Percentiles rank a stretch among this genome's conserved stretches.
phyloP scores from a whole-genome alignment of 148 eudicot genomes.

The Chenopodium suecicum region DNA sequence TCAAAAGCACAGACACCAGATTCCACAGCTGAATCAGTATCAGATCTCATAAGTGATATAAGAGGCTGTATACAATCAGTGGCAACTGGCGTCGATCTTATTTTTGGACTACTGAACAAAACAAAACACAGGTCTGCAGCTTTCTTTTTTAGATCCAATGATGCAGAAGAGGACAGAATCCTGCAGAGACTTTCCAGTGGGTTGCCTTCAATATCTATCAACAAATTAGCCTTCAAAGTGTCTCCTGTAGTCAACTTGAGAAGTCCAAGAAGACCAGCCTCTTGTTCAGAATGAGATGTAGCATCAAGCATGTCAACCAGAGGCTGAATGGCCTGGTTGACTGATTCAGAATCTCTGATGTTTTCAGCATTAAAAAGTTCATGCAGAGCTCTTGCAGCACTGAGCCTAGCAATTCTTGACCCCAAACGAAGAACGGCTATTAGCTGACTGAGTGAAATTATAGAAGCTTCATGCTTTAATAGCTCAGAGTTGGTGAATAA shows the following conservation, averaged over 20 bases:
- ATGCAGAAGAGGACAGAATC: slow-evolving; percentile 48
- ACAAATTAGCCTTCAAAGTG: slow-evolving; percentile 41
- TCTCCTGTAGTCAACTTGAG: slow-evolving; percentile 52
- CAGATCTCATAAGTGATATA: slow-evolving; percentile 52
- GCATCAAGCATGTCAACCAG: slow-evolving; percentile 68
- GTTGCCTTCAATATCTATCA: slow-evolving; percentile 52
- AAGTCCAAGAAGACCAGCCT: slow-evolving; percentile 59
- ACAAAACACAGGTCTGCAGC: slow-evolving; percentile 67
- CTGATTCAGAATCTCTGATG: slow-evolving; percentile 60
- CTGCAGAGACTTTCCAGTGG: slow-evolving; percentile 51
- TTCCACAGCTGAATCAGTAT: slow-evolving; percentile 46
- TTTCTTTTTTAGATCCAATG: slow-evolving; percentile 52
- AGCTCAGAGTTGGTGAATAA: slow-evolving; percentile 63
- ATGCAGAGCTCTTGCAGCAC: slow-evolving; percentile 70
- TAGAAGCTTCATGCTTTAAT: slow-evolving; percentile 58
- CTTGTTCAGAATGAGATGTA: slow-evolving; percentile 54
- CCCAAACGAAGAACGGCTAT: slow-evolving; percentile 83
- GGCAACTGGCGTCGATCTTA: slow-evolving; percentile 49
- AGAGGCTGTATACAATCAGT: slow-evolving; percentile 62
- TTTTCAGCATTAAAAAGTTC: slow-evolving; percentile 61
- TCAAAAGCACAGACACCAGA: slow-evolving; percentile 74
- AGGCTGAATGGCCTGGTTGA: slow-evolving; percentile 68
- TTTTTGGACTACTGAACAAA: slow-evolving; percentile 53
- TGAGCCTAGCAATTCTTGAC: slow-evolving; percentile 62
- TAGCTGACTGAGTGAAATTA: slow-evolving; percentile 60